Conservation (phyloP, 148 eudicot species). For the Fallopia convolvulus region DNA sequence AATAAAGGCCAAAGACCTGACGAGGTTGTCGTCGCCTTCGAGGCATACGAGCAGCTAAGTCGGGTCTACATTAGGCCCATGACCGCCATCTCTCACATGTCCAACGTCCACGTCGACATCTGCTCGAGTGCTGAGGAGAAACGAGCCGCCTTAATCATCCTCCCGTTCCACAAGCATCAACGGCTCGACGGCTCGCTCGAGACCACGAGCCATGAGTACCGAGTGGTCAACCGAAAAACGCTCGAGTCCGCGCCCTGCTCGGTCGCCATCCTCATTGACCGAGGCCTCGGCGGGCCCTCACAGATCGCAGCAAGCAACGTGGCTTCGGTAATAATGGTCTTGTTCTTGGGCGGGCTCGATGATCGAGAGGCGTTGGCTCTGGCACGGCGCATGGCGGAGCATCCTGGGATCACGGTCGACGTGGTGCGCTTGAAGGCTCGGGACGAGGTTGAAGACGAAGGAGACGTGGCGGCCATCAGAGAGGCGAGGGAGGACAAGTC, state of each 20-base stretch:
- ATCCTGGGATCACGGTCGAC: conserved; percentile 49
- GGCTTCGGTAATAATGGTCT: conserved; percentile 31
- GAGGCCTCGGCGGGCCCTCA: conserved; percentile 70
- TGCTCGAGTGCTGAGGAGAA: conserved; percentile 57
- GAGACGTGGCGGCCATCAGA: conserved; percentile 31
- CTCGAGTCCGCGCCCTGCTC: conserved; percentile 64
- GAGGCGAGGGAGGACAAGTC: conserved; percentile 28
- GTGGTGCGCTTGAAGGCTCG: conserved; percentile 25
- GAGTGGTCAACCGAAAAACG: conserved; percentile 43
- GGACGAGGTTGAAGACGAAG: not conserved
- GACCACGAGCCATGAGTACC: conserved; percentile 49
- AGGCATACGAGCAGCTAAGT: conserved; percentile 66
- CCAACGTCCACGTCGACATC: conserved; percentile 66
- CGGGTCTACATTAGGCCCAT: conserved; percentile 51
- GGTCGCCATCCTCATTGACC: conserved; percentile 59
- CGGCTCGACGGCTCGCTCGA: conserved; percentile 63
- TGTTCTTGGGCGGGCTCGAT: conserved; percentile 77
- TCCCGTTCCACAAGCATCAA: conserved; percentile 73
- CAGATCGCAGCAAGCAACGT: conserved; percentile 72
- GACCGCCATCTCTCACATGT: conserved; percentile 60
- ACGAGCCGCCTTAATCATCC: conserved; percentile 49
- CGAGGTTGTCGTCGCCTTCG: conserved; percentile 71
- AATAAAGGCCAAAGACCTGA: conserved; percentile 30
- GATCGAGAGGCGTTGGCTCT: conserved; percentile 69
- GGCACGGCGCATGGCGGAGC: conserved; percentile 73